Conservation (phyloP, 2,329 filamentous ascomycete species). For the Dothideomycetes sp. region DNA sequence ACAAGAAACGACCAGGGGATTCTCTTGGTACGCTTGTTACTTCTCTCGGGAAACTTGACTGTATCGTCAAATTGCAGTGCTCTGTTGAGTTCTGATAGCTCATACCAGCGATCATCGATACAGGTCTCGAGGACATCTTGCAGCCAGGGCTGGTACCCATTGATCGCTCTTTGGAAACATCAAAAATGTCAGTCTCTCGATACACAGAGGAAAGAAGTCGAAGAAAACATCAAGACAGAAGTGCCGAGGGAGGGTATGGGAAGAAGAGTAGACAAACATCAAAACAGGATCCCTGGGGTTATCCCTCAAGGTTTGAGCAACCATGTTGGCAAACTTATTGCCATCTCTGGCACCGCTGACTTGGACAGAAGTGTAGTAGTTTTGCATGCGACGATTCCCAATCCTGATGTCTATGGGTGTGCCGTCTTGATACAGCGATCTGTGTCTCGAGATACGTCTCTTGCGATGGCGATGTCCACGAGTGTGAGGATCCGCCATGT, state of each 20-base stretch:
- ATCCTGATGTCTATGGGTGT: slow-evolving; percentile 24
- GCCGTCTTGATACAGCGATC: slow-evolving; percentile 18
- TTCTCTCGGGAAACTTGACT: slow-evolving; percentile 28
- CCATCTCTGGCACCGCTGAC: slow-evolving; percentile 22
- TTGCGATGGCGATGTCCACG: too few species aligned
- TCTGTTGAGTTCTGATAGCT: slow-evolving; percentile 26
- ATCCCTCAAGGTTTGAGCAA: slow-evolving; percentile 24
- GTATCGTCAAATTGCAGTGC: slow-evolving; percentile 27
- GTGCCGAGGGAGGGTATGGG: background rate
- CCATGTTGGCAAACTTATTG: slow-evolving; percentile 22
- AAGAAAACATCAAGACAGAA: background rate
- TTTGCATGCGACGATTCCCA: slow-evolving; percentile 22
- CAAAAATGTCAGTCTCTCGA: too few species aligned
- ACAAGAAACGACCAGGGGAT: slow-evolving; percentile 30
- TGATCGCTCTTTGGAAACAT: slow-evolving; percentile 20
- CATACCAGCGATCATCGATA: slow-evolving; percentile 25
- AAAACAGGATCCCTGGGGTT: slow-evolving; percentile 27
- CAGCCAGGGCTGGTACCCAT: slow-evolving; percentile 29
- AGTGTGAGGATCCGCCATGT: too few species aligned
- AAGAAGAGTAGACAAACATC: slow-evolving; percentile 15
- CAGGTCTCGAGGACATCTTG: slow-evolving; percentile 26
- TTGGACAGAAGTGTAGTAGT: slow-evolving; percentile 23
- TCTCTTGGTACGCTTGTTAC: slow-evolving; percentile 22
- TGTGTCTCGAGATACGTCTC: slow-evolving; percentile 17
- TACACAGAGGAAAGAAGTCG: background rate